Base-by-base conservation (phyloP, 2,329 filamentous ascomycete genomes). In the Venturiaceae sp. region DNA sequence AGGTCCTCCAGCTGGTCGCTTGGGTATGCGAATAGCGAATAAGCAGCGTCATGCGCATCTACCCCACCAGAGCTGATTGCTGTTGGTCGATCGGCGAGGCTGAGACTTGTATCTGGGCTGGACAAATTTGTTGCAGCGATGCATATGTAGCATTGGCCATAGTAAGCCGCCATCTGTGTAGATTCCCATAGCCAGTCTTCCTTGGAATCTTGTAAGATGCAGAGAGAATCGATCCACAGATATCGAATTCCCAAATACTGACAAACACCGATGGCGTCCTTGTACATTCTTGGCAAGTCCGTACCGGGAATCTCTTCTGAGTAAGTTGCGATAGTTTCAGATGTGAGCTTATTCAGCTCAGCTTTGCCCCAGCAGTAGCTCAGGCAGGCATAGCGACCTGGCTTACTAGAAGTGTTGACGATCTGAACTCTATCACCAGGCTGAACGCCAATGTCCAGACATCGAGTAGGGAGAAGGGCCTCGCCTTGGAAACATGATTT, bases 101-200 rank as follows among this genome's bases (percentile, higher is more conserved):
- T 26, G 13, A 50, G 44, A 8, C 13, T 50, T 16, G 44, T 26
- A 32, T 50, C 23, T 5, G 44, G 44, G 14, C 44, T 50, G 7
- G 26, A 8, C 14, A 50, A 26, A n/a, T 9, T 50, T 16, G 44
- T 54, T 5, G 57, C 57, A 2, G 57, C 46, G n/a, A 58, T 55
- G 23, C 47, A 34, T 9, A 58, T 19, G 19, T 53, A 55, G 13
- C 33, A 53, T 21, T 34, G 28, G 16, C 50, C 47, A 44, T 58
- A 58, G 34, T 34, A 34, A 3, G 19, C 16, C 13, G 46, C 34
- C 57, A 58, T 58, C n/a, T 58, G 9, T 36, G 23, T 9, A 26
- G 57, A 58, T 32, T 60, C 55, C 19, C 26, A 19, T 16, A 23
- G 36, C 58, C 58, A 60, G 26, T 60, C 58, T 6, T 58, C 30